Base-by-base conservation (phyloP, 2,329 filamentous ascomycete genomes). In the Monosporascus cannonballus region DNA sequence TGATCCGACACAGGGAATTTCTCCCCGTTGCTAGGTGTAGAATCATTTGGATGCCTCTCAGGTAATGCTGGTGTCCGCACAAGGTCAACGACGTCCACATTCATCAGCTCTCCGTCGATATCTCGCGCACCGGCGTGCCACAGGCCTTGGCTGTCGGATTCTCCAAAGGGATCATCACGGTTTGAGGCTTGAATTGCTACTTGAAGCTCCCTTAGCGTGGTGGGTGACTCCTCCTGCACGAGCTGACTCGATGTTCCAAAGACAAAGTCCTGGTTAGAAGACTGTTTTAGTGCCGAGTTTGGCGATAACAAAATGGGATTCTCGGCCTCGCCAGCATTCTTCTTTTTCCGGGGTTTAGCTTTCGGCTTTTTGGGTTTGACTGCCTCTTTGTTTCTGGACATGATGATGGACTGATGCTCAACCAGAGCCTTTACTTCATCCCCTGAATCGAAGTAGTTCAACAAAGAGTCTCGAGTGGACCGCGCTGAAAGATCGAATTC, bases 231-330 rank as follows among this genome's bases (percentile, higher is more conserved):
- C 52, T 90, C 87, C 51, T 79, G 73, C 15, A 85, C 86, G 24
- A 96, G 72, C 66, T 96, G 90, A 66, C 90, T 95, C 1, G 87
- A 92, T 0, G 90, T 94, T 1, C 90, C 90, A 69, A 96, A 96
- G 0, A 95, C 71, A 63, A 92, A 89, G 54, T 91, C 83, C 65
- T 94, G 90, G 1, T 79, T 74, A 3, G 80, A 76, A 15, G 87
- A 79, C 59, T 86, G 79, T 50, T 80, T 80, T 44, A 86, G 69
- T 1, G 89, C 90, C 24, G 86, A 80, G 47, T 73, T 74, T 0
- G 90, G 90, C 1, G 88, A 89, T 11, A 89, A 72, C 2, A 95
- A 67, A 18, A 80, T 67, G 42, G 75, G 72, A 20, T 75, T 73
- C n/a, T 74, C 71, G 1, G 60, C 63, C 1, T 65, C 63, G 9